Evolutionary conservation across 2,329 filamentous ascomycete species (phyloP).

Genomic region (Colletotrichum sp.): DNA sequence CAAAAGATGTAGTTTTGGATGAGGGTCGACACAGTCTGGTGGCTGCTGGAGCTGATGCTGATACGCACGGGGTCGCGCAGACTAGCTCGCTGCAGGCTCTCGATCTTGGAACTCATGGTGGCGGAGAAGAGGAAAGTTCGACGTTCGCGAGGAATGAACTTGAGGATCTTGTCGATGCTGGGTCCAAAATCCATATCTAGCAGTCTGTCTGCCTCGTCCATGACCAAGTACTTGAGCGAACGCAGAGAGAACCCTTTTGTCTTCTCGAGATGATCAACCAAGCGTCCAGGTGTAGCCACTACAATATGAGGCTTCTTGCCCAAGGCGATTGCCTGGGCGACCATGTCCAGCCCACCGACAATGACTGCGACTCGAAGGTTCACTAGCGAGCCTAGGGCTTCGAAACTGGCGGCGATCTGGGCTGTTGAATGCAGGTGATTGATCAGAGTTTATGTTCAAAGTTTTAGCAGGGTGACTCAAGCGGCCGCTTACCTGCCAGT

Average conservation of each 20-base stretch:
- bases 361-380: conserved; percentile 86
- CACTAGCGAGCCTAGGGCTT: conserved; percentile 86
- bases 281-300: conserved; percentile 60
- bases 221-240: conserved; percentile 84
- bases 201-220: conserved; percentile 93
- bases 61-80: conserved; percentile 84
- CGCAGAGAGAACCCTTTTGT: conserved; percentile 93
- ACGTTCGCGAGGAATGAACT: conserved; percentile 78
- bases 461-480: neutral
- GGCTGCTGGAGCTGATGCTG: conserved; percentile 80
- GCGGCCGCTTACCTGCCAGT: conserved; percentile 57
- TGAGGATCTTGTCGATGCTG: conserved; percentile 90
- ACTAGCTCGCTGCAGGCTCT: conserved; percentile 88
- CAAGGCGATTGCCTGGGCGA: conserved; percentile 86
- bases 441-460: neutral
- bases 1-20: conserved; percentile 88
- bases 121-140: conserved; percentile 92
- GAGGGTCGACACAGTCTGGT: conserved; percentile 90
- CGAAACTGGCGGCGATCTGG: conserved; percentile 88
- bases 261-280: conserved; percentile 86
- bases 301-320: conserved; percentile 96
- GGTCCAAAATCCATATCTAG: conserved; percentile 95
- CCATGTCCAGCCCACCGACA: conserved; percentile 95
- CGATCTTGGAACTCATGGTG: conserved; percentile 93
- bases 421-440: conserved; percentile 41